Evolutionary conservation across 129 eudicot genomes (phyloP).

Genomic region (Scalesia atractyloides): DNA sequence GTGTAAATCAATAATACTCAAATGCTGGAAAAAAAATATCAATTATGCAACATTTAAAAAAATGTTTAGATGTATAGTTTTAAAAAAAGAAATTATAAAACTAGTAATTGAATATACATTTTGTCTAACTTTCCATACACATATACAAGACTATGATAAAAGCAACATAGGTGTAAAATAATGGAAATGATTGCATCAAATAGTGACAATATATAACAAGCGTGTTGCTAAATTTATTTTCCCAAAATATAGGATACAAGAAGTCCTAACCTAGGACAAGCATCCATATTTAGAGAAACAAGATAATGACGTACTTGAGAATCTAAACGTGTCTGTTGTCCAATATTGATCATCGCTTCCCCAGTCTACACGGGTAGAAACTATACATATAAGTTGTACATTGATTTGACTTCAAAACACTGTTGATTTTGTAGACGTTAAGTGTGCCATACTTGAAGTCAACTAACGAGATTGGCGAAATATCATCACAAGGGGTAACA

Average conservation of each 20-base stretch:
- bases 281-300: constrained; percentile 33
- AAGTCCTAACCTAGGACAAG: constrained; percentile 14
- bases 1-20: no score
- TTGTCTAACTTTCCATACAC: not conserved
- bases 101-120: no score
- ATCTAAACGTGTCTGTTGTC: constrained; percentile 11
- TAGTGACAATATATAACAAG: constrained; percentile 9
- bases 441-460: constrained; percentile 95
- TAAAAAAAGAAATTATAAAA: no score
- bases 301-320: constrained; percentile 24
- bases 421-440: constrained; percentile 55
- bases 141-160: not conserved
- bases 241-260: constrained; percentile 19
- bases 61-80: no score
- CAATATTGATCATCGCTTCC: constrained; percentile 21
- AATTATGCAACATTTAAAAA: no score
- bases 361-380: constrained; percentile 4
- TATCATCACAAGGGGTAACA: constrained; percentile 58
- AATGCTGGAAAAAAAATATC: no score
- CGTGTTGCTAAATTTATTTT: constrained; percentile 23
- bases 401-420: constrained; percentile 24
- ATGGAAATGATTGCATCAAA: not conserved
- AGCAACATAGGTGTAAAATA: not conserved
- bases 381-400: constrained; percentile 2
- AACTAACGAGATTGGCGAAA: constrained; percentile 45